Base-by-base conservation (phyloP, 441 rosid genomes). In the Pelargonium australe region DNA sequence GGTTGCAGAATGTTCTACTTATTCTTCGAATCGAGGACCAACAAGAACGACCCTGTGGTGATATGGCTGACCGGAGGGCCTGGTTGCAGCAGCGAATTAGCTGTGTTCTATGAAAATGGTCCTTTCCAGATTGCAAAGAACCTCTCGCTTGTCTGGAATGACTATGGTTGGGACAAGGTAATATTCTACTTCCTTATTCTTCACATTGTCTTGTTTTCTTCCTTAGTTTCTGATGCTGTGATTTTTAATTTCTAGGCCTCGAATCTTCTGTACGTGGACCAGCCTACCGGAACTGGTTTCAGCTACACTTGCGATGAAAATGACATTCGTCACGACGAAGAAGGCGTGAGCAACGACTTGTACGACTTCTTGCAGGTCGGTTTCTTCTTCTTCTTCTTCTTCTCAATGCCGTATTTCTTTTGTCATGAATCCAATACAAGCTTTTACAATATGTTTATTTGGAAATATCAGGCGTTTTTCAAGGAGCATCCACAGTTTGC, bases 1-100 rank as follows among this genome's bases (percentile, higher is more conserved):
- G 37, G 63, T 57, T 60, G 20, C 85, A 91, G 97, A 85, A 88
- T 94, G 97, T 94, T 94, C 78, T 94, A 51, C 19, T 51, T 51
- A 0, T 51, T 51, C 58, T 51, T 51, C 58, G 58, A 51, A 13
- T 51, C 58, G 7, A 61, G 94, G 68, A 76, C 2, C 60, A 85
- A 76, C 75, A 77, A 72, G 69, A 64, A 76, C 28, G 90, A 89
- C 25, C 97, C 96, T 7, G 95, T 94, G 14, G 95, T 94, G 65
- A 82, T 94, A 57, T 94, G 99, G 97, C 70, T 91, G 76, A 80
- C 91, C 0, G 97, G 99, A 44, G 99, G 97, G 63, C 97, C 97
- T n/a, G 97, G 99, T 44, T 94, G 95, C 58, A 79, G 97, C 80
- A 82, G 96, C 73, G 88, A 86, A 72, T 14, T 91, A 37, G 96